Conservation (phyloP, 1,139 yeast genomes). For the Yamadazyma aaseri region DNA sequence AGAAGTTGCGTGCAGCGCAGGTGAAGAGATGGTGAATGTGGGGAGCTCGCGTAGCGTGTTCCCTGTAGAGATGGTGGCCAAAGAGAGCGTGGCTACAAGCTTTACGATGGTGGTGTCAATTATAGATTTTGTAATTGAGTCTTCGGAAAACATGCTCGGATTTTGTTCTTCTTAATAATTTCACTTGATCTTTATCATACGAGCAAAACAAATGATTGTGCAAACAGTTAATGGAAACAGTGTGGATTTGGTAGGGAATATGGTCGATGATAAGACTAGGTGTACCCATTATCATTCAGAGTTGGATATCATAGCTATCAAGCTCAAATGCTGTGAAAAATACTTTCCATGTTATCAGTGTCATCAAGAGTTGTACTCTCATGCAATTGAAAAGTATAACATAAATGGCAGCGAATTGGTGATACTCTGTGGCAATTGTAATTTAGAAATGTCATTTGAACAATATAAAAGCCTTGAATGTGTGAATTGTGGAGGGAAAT, state of each 20-base stretch:
- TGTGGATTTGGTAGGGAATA: constrained; percentile 6
- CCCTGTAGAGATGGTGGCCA: no score
- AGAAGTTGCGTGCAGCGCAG: no score
- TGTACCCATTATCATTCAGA: constrained; percentile 37
- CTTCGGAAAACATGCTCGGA: no score
- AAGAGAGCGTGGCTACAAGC: no score
- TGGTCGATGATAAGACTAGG: constrained; percentile 35
- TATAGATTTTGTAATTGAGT: no score
- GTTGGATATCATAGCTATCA: constrained; percentile 43
- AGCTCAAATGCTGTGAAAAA: constrained; percentile 37
- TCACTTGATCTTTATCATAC: no score
- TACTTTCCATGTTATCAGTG: constrained; percentile 45
- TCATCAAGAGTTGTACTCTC: constrained; percentile 25
- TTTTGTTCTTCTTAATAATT: no score
- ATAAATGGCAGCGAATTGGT: constrained; percentile 16
- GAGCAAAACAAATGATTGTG: no score
- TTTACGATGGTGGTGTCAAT: no score
- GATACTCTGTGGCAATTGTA: constrained; percentile 40
- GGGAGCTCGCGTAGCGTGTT: no score
- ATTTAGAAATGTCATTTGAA: constrained; percentile 25
- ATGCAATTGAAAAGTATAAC: constrained; percentile 19
- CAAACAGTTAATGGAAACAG: constrained; percentile 5
- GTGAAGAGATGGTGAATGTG: no score
- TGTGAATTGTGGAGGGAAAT: constrained; percentile 24
- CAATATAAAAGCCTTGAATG: constrained; percentile 28